Evolutionary conservation across 352 stramenopile genomes (phyloP), one percentile per base, ranked within the genome.

Genomic region (Pythium brachiatum): DNA sequence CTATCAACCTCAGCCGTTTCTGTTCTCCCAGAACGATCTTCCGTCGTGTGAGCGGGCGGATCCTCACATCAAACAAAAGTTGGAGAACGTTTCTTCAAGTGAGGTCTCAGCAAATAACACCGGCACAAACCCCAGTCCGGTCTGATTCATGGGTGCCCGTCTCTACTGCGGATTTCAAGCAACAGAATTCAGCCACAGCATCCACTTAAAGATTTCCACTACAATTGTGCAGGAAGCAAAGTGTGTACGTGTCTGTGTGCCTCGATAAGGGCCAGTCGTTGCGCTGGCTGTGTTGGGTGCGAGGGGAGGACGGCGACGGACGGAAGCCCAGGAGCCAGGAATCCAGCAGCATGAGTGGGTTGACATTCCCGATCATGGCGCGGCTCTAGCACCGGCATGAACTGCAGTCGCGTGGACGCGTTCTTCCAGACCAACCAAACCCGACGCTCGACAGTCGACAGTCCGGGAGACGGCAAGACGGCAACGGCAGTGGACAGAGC

Each of bases 21-120:
- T 46, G 38, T 46, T 46, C 38, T 46, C 38, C 38, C 38, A 46
- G 38, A 46, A 21, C 38, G 38, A 46, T 46, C 38, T 46, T 46
- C 38, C 16, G 38, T 9, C 15, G 20, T 23, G 18, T 23, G 38
- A 21, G 38, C 16, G 5, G 15, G 12, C 4, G 34, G 34, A 18
- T 41, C 34, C 34, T 5, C 2, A 41, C 34, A 41, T 41, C 34
- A 41, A 34, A 5, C 29, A 34, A 9, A 34, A 34, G 29, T 34
- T 11, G 29, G 29, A 11, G 29, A 34, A 11, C 29, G 5, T 34
- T 34, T 34, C 29, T 9, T n/a, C n/a, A n/a, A n/a, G n/a, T n/a
- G n/a, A n/a, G n/a, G n/a, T 41, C 18, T 13, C 34, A 41, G 15
- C 34, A 41, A 41, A n/a, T 13, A 41, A 41, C 34, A 41, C 34